Evolutionary conservation across 345 rosid species (phyloP).

Genomic region (Citrus sinensis): DNA sequence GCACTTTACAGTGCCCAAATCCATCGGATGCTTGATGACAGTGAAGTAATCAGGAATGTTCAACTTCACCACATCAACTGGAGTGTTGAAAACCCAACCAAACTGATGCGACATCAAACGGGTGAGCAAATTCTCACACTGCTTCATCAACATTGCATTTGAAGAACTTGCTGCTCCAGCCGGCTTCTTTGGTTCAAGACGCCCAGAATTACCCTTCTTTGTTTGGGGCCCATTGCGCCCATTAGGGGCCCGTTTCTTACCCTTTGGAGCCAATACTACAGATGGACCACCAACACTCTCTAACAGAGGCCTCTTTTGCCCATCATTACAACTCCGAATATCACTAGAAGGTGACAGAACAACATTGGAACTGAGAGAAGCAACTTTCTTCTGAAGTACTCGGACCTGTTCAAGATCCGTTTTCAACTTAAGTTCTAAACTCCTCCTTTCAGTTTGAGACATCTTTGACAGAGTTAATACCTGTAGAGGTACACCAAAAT

Average conservation of each 20-base stretch:
- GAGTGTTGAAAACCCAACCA: conserved; percentile 63
- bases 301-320: conserved; percentile 44
- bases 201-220: conserved; percentile 41
- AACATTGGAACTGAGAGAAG: conserved; percentile 36
- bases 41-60: conserved; percentile 85
- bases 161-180: conserved; percentile 30
- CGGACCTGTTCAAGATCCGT: conserved; percentile 76
- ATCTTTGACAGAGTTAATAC: conserved; percentile 58
- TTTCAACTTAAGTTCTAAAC: conserved; percentile 48
- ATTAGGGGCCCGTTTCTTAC: conserved; percentile 45
- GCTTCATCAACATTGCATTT: conserved; percentile 48
- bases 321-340: conserved; percentile 66
- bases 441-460: conserved; percentile 58
- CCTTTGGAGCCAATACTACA: conserved; percentile 36
- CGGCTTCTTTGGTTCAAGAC: conserved; percentile 26
- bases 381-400: conserved; percentile 53
- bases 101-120: conserved; percentile 62
- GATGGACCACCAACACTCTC: conserved; percentile 32
- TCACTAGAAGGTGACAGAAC: conserved; percentile 50
- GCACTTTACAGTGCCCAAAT: conserved; percentile 74
- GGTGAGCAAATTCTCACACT: conserved; percentile 55
- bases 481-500: conserved; percentile 48
- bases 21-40: conserved; percentile 90
- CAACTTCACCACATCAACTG: conserved; percentile 74
- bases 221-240: conserved; percentile 39